These are phyloP conservation scores for Quercus variabilis DNA, from an alignment of 306 rosid species.

Conservation along the genomic window DNA sequence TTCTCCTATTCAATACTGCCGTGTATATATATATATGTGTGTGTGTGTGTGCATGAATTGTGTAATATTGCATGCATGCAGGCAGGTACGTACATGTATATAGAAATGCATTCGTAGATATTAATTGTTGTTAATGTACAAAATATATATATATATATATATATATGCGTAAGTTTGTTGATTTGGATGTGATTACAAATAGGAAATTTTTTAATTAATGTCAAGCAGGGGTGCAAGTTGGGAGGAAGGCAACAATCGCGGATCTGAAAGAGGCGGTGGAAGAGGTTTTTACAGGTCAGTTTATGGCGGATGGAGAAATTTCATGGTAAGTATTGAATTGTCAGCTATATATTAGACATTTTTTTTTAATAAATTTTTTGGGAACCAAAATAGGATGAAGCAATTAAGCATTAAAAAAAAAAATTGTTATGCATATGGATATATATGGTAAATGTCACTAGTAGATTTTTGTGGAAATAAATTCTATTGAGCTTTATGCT, in stretches of 20 bases:
- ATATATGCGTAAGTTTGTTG: too few species aligned
- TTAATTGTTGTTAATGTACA: not conserved
- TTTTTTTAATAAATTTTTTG: too few species aligned
- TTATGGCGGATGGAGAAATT: constrained; percentile 16
- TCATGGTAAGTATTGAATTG: constrained; percentile 36
- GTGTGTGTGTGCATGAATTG: not conserved
- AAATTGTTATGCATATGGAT: too few species aligned
- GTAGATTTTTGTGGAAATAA: too few species aligned
- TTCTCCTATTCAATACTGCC: too few species aligned
- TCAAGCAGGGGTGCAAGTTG: constrained; percentile 32
- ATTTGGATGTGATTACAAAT: not conserved
- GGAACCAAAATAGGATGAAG: too few species aligned
- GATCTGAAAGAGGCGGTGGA: constrained; percentile 48
- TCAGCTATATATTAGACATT: not conserved
- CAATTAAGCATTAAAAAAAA: too few species aligned
- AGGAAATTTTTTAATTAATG: not conserved
- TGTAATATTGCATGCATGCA: not conserved
- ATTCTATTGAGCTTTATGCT: too few species aligned
- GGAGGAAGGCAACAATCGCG: constrained; percentile 38
- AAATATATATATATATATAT: not conserved
- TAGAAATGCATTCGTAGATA: not conserved
- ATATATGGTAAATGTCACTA: too few species aligned
- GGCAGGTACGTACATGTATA: not conserved
- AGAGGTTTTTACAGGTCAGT: constrained; percentile 32
- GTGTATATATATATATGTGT: too few species aligned